Conservation (phyloP, 2,329 filamentous ascomycete genomes). For the Grosmannia penicillata region DNA sequence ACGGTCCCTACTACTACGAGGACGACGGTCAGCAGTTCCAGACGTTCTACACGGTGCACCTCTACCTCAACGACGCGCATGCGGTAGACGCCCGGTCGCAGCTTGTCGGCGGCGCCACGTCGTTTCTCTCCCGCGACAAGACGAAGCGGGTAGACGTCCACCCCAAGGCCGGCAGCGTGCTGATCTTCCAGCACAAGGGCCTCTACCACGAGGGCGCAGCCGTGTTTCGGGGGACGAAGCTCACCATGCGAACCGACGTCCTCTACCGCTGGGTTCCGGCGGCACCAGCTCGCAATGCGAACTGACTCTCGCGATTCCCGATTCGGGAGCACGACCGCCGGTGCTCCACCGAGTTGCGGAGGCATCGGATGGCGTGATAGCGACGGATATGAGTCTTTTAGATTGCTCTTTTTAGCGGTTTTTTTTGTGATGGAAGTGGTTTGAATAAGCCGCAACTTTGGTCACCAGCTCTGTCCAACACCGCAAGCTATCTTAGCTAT, state of each 20-base stretch:
- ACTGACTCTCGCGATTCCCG: too few species aligned
- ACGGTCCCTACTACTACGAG: constrained; percentile 43
- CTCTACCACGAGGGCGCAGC: constrained; percentile 38
- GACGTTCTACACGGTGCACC: constrained; percentile 39
- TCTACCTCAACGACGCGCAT: constrained; percentile 37
- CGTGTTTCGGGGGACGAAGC: constrained; percentile 37
- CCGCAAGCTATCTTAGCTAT: too few species aligned
- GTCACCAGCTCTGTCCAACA: too few species aligned
- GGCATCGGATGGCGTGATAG: too few species aligned
- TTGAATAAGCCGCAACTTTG: too few species aligned
- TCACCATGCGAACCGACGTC: constrained; percentile 40
- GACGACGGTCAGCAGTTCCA: constrained; percentile 26
- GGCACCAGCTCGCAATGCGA: too few species aligned
- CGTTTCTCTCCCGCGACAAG: constrained; percentile 31
- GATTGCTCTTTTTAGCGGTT: too few species aligned
- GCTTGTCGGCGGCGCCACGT: constrained; percentile 38
- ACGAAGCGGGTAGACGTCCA: constrained; percentile 34
- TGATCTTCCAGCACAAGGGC: constrained; percentile 42
- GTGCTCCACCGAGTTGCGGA: too few species aligned
- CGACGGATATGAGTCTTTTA: too few species aligned
- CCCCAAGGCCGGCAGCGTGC: constrained; percentile 39
- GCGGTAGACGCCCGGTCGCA: constrained; percentile 20
- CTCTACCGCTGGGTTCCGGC: constrained; percentile 14
- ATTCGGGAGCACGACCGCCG: too few species aligned
- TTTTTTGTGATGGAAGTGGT: too few species aligned